These are phyloP conservation scores for Umbilicus rupestris DNA, from an alignment of 164 flowering plant species.

Conservation along the genomic window DNA sequence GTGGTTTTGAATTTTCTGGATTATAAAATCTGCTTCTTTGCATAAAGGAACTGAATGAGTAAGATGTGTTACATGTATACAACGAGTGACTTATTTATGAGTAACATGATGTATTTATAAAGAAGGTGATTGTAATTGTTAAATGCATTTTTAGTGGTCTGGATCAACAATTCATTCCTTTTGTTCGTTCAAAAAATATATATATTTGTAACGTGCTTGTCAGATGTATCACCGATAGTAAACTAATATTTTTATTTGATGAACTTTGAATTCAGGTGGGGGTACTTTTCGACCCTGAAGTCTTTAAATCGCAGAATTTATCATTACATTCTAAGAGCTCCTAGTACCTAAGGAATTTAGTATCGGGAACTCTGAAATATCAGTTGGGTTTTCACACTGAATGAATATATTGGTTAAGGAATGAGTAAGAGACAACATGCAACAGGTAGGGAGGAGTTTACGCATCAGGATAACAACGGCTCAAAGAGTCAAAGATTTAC, in stretches of 20 bases:
- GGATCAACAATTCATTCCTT: background rate
- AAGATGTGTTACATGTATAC: background rate
- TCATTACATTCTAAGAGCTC: background rate
- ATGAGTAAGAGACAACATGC: background rate
- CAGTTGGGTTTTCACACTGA: background rate
- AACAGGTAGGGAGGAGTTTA: background rate
- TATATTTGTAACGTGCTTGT: background rate
- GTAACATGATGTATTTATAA: background rate
- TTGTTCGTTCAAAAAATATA: background rate
- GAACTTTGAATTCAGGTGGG: background rate
- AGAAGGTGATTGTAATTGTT: background rate
- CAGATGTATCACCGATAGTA: too few relatives aligned
- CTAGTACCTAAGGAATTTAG: background rate
- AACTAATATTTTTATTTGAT: background rate
- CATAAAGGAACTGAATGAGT: background rate
- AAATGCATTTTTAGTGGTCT: background rate
- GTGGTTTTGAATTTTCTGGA: background rate
- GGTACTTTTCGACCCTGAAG: background rate
- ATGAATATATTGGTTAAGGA: background rate
- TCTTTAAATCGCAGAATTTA: background rate
- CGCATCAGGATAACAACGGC: background rate
- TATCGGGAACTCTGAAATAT: background rate
- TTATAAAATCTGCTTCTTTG: background rate
- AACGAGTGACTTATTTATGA: background rate
- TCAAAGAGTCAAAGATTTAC: background rate